phyloP scores from a whole-genome alignment of 2,329 filamentous ascomycete genomes.

The Fragosphaeria purpurea region DNA sequence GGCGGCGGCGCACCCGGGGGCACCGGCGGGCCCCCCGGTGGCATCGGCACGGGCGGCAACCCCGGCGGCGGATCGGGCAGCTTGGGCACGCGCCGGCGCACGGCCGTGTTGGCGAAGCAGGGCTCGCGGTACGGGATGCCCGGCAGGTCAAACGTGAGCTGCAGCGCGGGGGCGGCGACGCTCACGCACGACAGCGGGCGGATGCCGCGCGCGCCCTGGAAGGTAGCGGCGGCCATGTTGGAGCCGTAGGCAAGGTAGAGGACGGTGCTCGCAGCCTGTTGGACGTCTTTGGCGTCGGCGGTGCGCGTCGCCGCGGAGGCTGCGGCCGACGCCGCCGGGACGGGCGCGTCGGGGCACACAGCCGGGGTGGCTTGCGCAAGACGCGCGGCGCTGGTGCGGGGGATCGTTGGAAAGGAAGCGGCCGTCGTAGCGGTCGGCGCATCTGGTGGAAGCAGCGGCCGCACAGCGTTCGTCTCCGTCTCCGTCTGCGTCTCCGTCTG shows the following conservation, averaged over 20 bases:
- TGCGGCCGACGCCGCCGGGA: slow-evolving; percentile 11
- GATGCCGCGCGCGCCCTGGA: slow-evolving; percentile 68
- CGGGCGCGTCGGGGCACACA: slow-evolving; percentile 9
- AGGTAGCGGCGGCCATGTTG: slow-evolving; percentile 73
- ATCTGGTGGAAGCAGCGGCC: no score
- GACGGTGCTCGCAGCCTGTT: slow-evolving; percentile 29
- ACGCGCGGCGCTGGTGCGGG: slow-evolving; percentile 26
- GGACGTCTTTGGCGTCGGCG: slow-evolving; percentile 11
- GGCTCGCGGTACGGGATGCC: slow-evolving; percentile 82
- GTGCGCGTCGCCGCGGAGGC: slow-evolving; percentile 11
- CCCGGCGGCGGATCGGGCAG: slow-evolving; percentile 23
- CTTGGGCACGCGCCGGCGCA: slow-evolving; percentile 45
- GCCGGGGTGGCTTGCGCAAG: slow-evolving; percentile 21
- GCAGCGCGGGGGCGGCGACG: slow-evolving; percentile 68
- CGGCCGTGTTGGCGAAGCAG: slow-evolving; percentile 77
- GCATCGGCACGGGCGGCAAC: slow-evolving; percentile 14
- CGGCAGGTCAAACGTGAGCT: slow-evolving; percentile 74
- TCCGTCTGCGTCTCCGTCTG: slow-evolving; percentile 9
- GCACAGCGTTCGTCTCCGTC: no score
- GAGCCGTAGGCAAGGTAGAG: slow-evolving; percentile 87
- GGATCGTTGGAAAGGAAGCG: slow-evolving; percentile 13
- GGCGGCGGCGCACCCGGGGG: slow-evolving; percentile 6
- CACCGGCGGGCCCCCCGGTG: slow-evolving; percentile 9
- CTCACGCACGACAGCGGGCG: slow-evolving; percentile 70
- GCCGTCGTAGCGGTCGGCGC: no score